These are phyloP conservation scores for Diatrype stigma DNA, from an alignment of 2,329 filamentous ascomycete genomes.

Conservation along the genomic window DNA sequence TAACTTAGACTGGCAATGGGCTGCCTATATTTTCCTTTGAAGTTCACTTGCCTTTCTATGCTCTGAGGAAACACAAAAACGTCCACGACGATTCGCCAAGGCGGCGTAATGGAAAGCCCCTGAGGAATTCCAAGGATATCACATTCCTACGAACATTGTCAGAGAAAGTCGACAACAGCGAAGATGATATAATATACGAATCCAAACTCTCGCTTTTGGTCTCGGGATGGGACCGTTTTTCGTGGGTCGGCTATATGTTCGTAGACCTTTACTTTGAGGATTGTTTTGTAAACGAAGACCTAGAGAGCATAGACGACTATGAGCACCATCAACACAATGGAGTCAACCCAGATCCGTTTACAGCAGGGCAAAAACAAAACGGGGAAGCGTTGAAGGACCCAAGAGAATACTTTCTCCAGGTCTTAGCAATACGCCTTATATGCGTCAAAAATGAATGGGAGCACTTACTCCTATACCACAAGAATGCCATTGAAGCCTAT, in stretches of 20 bases:
- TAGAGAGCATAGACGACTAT: slow-evolving; percentile 5
- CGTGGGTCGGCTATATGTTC: slow-evolving; percentile 7
- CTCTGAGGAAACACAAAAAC: slow-evolving; percentile 2
- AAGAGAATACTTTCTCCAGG: slow-evolving; percentile 6
- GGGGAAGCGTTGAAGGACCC: neutral
- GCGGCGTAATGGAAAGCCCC: neutral
- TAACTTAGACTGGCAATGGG: neutral
- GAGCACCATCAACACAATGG: neutral
- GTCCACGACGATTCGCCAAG: neutral
- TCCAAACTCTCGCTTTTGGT: slow-evolving; percentile 5
- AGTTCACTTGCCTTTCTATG: slow-evolving; percentile 8
- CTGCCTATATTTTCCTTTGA: slow-evolving; percentile 4
- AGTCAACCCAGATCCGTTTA: slow-evolving; percentile 3
- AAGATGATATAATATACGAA: slow-evolving; percentile 7
- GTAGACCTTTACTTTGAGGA: slow-evolving; percentile 8
- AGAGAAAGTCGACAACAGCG: slow-evolving; percentile 5
- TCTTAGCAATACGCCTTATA: neutral
- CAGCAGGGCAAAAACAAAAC: slow-evolving; percentile 1
- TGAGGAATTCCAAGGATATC: slow-evolving; percentile 6
- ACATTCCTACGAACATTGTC: slow-evolving; percentile 6
- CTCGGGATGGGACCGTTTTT: slow-evolving; percentile 2
- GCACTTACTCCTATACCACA: neutral
- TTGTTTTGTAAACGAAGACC: neutral
- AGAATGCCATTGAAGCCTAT: slow-evolving; percentile 4
- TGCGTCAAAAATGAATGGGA: slow-evolving; percentile 4